These are phyloP conservation scores for Phytophthora ramorum DNA, from an alignment of 352 stramenopile genomes.

Conservation along the genomic window DNA sequence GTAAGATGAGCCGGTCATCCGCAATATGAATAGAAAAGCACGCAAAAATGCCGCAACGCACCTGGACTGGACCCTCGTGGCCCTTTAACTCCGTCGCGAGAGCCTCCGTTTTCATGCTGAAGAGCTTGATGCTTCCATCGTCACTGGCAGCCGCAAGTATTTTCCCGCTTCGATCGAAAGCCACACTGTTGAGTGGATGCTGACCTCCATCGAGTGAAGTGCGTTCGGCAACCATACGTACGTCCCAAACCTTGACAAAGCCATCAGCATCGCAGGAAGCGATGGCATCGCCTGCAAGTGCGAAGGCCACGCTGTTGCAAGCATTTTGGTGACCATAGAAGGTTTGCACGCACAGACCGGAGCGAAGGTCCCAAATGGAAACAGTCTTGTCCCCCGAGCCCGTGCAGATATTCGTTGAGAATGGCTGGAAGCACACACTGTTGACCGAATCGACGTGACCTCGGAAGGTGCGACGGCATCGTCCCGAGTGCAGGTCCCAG, in stretches of 20 bases:
- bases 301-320: conserved; percentile 91
- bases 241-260: conserved; percentile 95
- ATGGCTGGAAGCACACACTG: conserved; percentile 93
- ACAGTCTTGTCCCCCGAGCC: conserved; percentile 95
- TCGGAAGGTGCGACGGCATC: conserved; percentile 93
- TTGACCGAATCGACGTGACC: conserved; percentile 97
- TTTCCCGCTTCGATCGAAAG: conserved; percentile 91
- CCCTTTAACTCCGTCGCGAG: conserved; percentile 83
- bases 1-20: conserved; percentile 19
- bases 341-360: conserved; percentile 92
- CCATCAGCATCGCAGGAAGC: conserved; percentile 94
- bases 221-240: conserved; percentile 94
- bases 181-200: conserved; percentile 91
- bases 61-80: conserved; percentile 95
- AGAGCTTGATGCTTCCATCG: conserved; percentile 91
- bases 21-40: conserved; percentile 39
- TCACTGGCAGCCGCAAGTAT: conserved; percentile 89
- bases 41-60: conserved; percentile 38
- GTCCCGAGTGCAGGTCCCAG: conserved; percentile 91
- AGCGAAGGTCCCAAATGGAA: conserved; percentile 95
- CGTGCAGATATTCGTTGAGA: conserved; percentile 93
- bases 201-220: conserved; percentile 86
- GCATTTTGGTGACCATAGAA: conserved; percentile 97
- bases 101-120: conserved; percentile 80
- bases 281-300: conserved; percentile 89